Evolutionary conservation across 805 yeast species (phyloP).

Genomic region (Clavispora carvajalis): DNA sequence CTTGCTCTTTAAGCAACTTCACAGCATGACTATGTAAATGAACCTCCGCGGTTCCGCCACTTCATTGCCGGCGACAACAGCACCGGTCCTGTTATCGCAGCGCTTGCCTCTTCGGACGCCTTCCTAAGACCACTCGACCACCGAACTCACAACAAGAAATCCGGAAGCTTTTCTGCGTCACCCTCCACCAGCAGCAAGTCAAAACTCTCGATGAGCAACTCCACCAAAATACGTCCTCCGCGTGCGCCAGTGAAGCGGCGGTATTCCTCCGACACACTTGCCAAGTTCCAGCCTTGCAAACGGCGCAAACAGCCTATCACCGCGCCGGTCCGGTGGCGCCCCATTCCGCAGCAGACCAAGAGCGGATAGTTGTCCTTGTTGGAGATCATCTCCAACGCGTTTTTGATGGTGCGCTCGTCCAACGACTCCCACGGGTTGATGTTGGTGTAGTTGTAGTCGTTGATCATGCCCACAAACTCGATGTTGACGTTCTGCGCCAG

Average conservation of each 20-base stretch:
- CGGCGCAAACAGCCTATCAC: slow-evolving; percentile 91
- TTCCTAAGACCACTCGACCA: no score
- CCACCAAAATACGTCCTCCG: slow-evolving; percentile 91
- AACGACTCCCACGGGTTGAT: slow-evolving; percentile 94
- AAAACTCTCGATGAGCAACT: slow-evolving; percentile 70
- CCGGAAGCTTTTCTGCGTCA: slow-evolving; percentile 27
- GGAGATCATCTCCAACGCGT: slow-evolving; percentile 72
- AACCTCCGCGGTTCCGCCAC: no score
- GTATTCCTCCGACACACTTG: slow-evolving; percentile 86
- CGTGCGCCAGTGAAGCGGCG: slow-evolving; percentile 88
- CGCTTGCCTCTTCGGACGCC: no score
- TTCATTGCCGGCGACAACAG: no score
- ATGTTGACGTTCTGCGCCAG: slow-evolving; percentile 65
- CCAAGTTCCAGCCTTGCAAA: slow-evolving; percentile 96
- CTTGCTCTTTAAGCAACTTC: no score
- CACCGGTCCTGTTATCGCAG: no score
- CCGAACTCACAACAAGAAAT: slow-evolving; percentile 17
- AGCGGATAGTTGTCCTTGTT: slow-evolving; percentile 75
- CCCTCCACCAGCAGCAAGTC: slow-evolving; percentile 33
- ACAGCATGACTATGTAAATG: no score
- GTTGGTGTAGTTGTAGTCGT: slow-evolving; percentile 52
- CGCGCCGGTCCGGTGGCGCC: slow-evolving; percentile 95
- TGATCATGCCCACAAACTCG: slow-evolving; percentile 77
- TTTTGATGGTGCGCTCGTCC: slow-evolving; percentile 72
- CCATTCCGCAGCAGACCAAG: slow-evolving; percentile 96